Percentiles rank a stretch among this genome's conserved stretches.
Evolutionary conservation across 2,329 filamentous ascomycete species (phyloP).

Genomic region (Metarhizium brunneum): DNA sequence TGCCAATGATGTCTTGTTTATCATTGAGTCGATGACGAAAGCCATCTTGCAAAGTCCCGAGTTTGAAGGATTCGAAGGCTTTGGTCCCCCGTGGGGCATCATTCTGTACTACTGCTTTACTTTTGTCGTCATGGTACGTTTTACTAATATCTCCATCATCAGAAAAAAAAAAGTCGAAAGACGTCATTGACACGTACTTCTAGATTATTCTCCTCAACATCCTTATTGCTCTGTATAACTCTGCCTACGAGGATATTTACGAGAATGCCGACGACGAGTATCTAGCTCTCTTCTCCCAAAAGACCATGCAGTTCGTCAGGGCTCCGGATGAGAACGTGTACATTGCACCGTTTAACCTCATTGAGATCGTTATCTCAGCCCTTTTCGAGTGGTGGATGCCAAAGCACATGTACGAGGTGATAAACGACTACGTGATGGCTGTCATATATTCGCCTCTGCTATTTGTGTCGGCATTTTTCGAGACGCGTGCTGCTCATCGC

Average conservation of each 20-base stretch:
- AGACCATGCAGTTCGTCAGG: slow-evolving; percentile 93
- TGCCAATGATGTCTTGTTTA: slow-evolving; percentile 60
- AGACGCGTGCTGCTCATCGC: slow-evolving; percentile 53
- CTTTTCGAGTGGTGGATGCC: slow-evolving; percentile 93
- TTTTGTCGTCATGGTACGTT: slow-evolving; percentile 82
- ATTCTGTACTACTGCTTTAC: slow-evolving; percentile 97
- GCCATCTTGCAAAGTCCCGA: slow-evolving; percentile 88
- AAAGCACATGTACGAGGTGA: slow-evolving; percentile 59
- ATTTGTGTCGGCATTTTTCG: slow-evolving; percentile 64
- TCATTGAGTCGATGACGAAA: slow-evolving; percentile 76
- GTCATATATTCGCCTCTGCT: slow-evolving; percentile 78
- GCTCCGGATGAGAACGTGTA: slow-evolving; percentile 98
- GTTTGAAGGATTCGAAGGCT: slow-evolving; percentile 79
- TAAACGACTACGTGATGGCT: slow-evolving; percentile 88
- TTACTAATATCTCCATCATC: neutral
- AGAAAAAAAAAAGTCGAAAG: neutral
- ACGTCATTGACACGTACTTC: neutral
- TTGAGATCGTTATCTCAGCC: slow-evolving; percentile 74
- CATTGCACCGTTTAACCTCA: slow-evolving; percentile 88
- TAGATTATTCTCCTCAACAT: slow-evolving; percentile 78
- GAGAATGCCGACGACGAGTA: slow-evolving; percentile 92
- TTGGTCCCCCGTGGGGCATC: slow-evolving; percentile 85
- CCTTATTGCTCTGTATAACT: slow-evolving; percentile 94
- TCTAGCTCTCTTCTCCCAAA: slow-evolving; percentile 83
- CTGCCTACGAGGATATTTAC: slow-evolving; percentile 90